Conservation (phyloP, 441 rosid genomes). For the Syzygium syzygioides region DNA sequence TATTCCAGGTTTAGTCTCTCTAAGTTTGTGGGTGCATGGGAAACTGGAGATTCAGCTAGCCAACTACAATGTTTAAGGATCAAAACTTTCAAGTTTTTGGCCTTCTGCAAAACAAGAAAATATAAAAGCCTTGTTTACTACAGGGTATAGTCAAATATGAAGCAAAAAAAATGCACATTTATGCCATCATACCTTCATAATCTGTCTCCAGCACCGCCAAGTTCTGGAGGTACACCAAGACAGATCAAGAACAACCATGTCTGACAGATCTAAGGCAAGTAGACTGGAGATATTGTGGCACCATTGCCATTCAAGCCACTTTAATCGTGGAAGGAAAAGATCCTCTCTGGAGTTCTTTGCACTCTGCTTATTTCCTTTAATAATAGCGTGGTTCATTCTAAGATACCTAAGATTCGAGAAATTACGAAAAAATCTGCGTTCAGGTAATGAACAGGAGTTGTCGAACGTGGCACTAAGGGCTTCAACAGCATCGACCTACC, state of each 20-base stretch:
- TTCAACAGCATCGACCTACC: background rate
- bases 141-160: background rate
- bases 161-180: background rate
- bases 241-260: background rate
- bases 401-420: background rate
- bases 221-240: background rate
- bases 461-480: background rate
- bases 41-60: background rate
- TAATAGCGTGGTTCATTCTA: background rate
- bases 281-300: background rate
- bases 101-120: background rate
- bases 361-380: background rate
- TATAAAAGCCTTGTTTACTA: background rate
- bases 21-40: background rate
- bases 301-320: slow-evolving; percentile 1
- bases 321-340: background rate
- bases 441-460: background rate
- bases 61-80: background rate
- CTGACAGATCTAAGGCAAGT: background rate
- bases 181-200: background rate
- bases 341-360: background rate
- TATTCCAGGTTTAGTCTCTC: background rate
- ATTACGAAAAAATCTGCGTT: background rate
- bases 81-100: background rate
- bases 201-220: background rate